These are phyloP conservation scores for Anacardium occidentale DNA, from an alignment of 345 rosid species.

Conservation along the genomic window DNA sequence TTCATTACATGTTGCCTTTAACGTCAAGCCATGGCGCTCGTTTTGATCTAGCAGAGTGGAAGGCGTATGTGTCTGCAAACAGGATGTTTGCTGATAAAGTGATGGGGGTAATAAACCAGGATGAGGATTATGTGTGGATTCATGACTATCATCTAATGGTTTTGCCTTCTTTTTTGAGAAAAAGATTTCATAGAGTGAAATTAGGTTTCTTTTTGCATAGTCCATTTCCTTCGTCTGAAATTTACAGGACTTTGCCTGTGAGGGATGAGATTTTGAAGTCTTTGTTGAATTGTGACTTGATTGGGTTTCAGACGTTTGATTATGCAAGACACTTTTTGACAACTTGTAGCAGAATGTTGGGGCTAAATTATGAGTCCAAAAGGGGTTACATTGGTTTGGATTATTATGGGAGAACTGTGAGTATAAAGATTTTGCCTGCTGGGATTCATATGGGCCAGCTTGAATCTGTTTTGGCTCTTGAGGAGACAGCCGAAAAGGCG, in stretches of 20 bases:
- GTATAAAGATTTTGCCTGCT: slow-evolving; percentile 66
- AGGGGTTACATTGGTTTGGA: slow-evolving; percentile 87
- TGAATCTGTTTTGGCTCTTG: slow-evolving; percentile 40
- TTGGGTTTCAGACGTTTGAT: slow-evolving; percentile 85
- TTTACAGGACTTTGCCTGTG: slow-evolving; percentile 64
- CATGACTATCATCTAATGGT: slow-evolving; percentile 87
- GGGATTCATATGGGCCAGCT: slow-evolving; percentile 84
- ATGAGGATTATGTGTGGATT: slow-evolving; percentile 76
- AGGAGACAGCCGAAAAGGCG: slow-evolving; percentile 40
- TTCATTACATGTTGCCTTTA: slow-evolving; percentile 69
- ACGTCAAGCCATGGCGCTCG: slow-evolving; percentile 51
- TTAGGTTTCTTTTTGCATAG: slow-evolving; percentile 74
- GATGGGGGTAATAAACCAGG: slow-evolving; percentile 54
- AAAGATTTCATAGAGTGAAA: slow-evolving; percentile 46
- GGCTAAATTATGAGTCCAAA: slow-evolving; percentile 69
- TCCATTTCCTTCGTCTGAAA: slow-evolving; percentile 77
- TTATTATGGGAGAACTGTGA: slow-evolving; percentile 71
- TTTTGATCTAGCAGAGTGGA: slow-evolving; percentile 57
- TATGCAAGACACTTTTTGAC: slow-evolving; percentile 88
- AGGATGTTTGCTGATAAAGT: slow-evolving; percentile 66
- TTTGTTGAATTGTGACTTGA: slow-evolving; percentile 71
- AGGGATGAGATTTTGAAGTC: slow-evolving; percentile 70
- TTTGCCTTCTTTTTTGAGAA: slow-evolving; percentile 70
- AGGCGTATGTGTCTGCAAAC: slow-evolving; percentile 61
- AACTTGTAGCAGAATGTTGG: slow-evolving; percentile 79